Evolutionary conservation across 148 eudicot genomes (phyloP), one percentile per base, ranked within the genome.

Genomic region (Vaccinium macrocarpon): DNA sequence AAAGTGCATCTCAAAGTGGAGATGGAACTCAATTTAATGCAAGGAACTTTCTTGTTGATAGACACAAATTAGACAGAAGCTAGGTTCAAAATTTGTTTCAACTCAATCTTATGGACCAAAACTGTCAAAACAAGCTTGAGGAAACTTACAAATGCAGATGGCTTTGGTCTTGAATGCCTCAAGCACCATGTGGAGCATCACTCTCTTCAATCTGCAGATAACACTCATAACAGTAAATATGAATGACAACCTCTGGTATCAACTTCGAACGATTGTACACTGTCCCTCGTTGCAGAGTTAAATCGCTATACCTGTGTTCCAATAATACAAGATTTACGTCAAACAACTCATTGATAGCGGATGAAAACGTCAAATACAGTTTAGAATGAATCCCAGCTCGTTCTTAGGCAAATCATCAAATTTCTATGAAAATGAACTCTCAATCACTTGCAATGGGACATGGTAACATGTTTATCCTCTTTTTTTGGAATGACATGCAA

Each of bases 191-290:
- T 3, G 15, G 15, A 76, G 15, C 27, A 49, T 38, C 8, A 0
- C 38, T 51, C 80, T 51, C 38, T 76, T 50, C 23, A 19, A 76
- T 51, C 80, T 76, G 59, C 18, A 51, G 80, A 51, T 76, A 23
- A 76, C 49, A 12, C 18, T 25, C 59, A 51, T 76, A 23, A 76
- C 49, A 12, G 16, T 50, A 38, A 50, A 13, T 49, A 25, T 27
- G 50, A 35, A 76, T 48, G 27, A 49, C 80, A 51, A 25, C 32
- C 27, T 51, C 38, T 14, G 2, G 57, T 76, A 50, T 13, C 12
- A 75, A 15, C 52, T 48, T 49, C 27, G 21, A 75, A 75, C 2
- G 27, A 75, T 75, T 75, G 55, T 51, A 21, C 16, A 15, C 78
- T 15, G 9, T 38, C 78, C 16, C 78, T 38, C 51, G 0, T 46